These are phyloP conservation scores for Clonostachys sp. DNA, from an alignment of 2,329 filamentous ascomycete species.

Conservation along the genomic window DNA sequence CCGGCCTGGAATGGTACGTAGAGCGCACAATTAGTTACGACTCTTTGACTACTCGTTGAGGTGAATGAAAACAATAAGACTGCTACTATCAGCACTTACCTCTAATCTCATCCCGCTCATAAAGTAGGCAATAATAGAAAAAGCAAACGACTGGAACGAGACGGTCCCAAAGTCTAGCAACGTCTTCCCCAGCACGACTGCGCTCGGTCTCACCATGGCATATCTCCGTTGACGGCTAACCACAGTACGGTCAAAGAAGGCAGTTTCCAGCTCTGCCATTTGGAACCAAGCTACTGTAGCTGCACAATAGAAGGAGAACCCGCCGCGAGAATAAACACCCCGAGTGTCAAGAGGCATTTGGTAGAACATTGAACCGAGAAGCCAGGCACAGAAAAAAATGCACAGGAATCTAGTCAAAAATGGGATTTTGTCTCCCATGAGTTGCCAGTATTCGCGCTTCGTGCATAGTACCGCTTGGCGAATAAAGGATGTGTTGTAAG, in stretches of 20 bases:
- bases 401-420: slow-evolving; percentile 58
- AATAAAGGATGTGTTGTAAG: slow-evolving; percentile 67
- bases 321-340: slow-evolving; percentile 49
- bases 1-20: slow-evolving; percentile 34
- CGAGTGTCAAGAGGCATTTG: slow-evolving; percentile 40
- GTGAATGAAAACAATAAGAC: too few relatives aligned
- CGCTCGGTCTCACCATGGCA: slow-evolving; percentile 23
- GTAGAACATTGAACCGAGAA: slow-evolving; percentile 59
- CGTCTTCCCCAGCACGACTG: slow-evolving; percentile 22
- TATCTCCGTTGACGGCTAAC: slow-evolving; percentile 27
- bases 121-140: slow-evolving; percentile 41
- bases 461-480: slow-evolving; percentile 64
- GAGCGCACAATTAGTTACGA: slow-evolving; percentile 2
- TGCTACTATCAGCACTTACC: not conserved
- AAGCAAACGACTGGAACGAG: slow-evolving; percentile 25
- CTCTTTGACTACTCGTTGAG: too few relatives aligned
- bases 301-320: slow-evolving; percentile 55
- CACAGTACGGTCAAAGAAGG: slow-evolving; percentile 32
- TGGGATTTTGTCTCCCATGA: slow-evolving; percentile 66
- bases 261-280: slow-evolving; percentile 47
- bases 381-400: slow-evolving; percentile 51
- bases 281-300: slow-evolving; percentile 54
- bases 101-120: slow-evolving; percentile 20
- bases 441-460: slow-evolving; percentile 69
- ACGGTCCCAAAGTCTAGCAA: slow-evolving; percentile 34